Evolutionary conservation across 148 eudicot genomes (phyloP), one percentile per base, ranked within the genome.

Genomic region (Chenopodium suecicum): DNA sequence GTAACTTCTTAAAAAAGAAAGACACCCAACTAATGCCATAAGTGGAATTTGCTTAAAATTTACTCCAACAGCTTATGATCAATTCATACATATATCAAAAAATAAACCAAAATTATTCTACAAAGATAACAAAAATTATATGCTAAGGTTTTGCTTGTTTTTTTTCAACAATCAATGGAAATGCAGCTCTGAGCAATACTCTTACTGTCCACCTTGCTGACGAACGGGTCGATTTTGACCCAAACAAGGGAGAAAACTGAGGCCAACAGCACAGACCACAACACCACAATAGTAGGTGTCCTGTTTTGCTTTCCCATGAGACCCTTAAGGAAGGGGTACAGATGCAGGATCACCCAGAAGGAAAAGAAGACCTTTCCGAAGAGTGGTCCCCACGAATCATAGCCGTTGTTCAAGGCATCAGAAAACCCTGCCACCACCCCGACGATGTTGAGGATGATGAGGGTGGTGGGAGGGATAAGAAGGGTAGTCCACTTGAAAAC

Each of bases 371-470:
- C 93, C 50, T 91, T 97, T 5, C 99, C 98, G 60, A 97, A 94
- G 5, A 97, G 89, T 27, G 99, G 99, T 0, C 99, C 99, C 99
- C 98, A 97, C 9, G 99, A 80, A 31, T 94, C 99, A 48, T 97
- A 94, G 20, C 99, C 98, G 34, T 84, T 91, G 83, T 97, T 97
- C 16, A 97, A 80, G 7, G 99, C 98, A 48, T 97, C 99, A 0
- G 98, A 97, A 74, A 94, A 97, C 14, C 99, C 98, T 16, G 98
- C 99, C 13, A 94, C 98, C 9, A 97, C 97, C 10, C 99, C 98
- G 1, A 97, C 95, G 16, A 97, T 76, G 89, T 97, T 97, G 41
- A 97, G 70, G 69, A 94, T 68, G 65, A 97, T 91, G 25, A 97
- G 93, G 44, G 97, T 88, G 17, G 99, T 97, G 19, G 99, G 99